These are phyloP conservation scores for Diospyros kaki DNA, from an alignment of 148 eudicot genomes.

Conservation along the genomic window DNA sequence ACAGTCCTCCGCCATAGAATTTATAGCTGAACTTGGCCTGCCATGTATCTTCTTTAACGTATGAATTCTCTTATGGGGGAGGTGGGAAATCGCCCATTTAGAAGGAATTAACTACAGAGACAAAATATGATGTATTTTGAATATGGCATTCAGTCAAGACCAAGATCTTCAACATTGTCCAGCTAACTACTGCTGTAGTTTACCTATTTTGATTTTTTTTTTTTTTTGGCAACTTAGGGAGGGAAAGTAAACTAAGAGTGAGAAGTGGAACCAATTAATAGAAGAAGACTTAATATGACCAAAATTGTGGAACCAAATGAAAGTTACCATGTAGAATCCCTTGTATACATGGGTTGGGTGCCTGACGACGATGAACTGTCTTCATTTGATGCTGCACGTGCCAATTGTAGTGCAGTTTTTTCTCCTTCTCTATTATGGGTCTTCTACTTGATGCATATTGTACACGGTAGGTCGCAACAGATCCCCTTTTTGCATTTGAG, in stretches of 20 bases:
- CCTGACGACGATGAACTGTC: constrained; percentile 26
- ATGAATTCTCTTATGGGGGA: constrained; percentile 10
- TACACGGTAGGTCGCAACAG: background rate
- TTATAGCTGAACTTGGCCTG: background rate
- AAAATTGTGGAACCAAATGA: background rate
- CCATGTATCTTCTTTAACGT: constrained; percentile 30
- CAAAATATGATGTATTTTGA: background rate
- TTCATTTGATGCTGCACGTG: constrained; percentile 18
- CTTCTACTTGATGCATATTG: constrained; percentile 32
- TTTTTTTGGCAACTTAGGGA: background rate
- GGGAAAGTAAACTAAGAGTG: too few relatives aligned
- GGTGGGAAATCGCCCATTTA: constrained; percentile 23
- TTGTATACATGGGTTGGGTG: constrained; percentile 29
- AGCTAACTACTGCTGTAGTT: background rate
- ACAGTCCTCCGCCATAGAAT: constrained; percentile 12
- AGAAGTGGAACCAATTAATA: background rate
- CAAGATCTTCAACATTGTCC: background rate
- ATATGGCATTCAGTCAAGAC: background rate
- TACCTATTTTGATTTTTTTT: background rate
- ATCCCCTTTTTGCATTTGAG: background rate
- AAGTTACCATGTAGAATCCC: constrained; percentile 36
- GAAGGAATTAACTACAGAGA: constrained; percentile 34
- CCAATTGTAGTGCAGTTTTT: constrained; percentile 23
- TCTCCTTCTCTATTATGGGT: constrained; percentile 25
- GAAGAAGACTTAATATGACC: background rate